Evolutionary conservation across 2,329 filamentous ascomycete genomes (phyloP), one percentile per base, ranked within the genome.

Genomic region (Aspergillus awamori): DNA sequence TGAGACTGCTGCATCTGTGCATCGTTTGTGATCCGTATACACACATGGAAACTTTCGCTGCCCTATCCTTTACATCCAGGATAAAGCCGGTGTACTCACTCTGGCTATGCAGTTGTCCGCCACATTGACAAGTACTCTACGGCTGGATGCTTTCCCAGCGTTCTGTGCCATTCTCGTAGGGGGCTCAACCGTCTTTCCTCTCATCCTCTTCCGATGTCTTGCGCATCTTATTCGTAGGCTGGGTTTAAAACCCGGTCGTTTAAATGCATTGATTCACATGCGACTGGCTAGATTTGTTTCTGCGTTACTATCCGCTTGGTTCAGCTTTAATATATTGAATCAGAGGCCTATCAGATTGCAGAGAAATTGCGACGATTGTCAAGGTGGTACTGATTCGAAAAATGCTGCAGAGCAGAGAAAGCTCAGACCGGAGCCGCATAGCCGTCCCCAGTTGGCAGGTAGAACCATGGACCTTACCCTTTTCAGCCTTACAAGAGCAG

Each of bases 391-490:
- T 41, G 38, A 36, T 22, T 54, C 62, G 43, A 57, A 57, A 47
- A 59, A 59, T 33, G 54, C 38, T 48, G 51, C 22, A 33, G 52
- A 8, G 43, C 54, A 51, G 30, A 26, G 56, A 24, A 58, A 56
- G 30, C 58, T 26, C 60, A 53, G 58, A 26, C 20, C 60, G 13
- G 58, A 60, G 13, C 61, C 63, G 41, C 67, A 60, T 57, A 63
- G 55, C 17, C 68, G 63, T n/a, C 73, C 73, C 43, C 69, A 71
- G 24, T 73, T 83, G 63, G 90, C 88, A 10, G 92, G 92, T 48
- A 86, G 88, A 67, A 94, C 92, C 1, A 83, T 96, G 62, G 92
- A 96, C 72, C 81, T 96, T 33, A 94, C 91, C 0, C 80, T 96
- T n/a, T 94, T 95, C 72, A 86, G 90, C 10, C 81, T 86, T 49